Conservation (phyloP, 2,329 filamentous ascomycete genomes). For the Cordyceps pruinosa region DNA sequence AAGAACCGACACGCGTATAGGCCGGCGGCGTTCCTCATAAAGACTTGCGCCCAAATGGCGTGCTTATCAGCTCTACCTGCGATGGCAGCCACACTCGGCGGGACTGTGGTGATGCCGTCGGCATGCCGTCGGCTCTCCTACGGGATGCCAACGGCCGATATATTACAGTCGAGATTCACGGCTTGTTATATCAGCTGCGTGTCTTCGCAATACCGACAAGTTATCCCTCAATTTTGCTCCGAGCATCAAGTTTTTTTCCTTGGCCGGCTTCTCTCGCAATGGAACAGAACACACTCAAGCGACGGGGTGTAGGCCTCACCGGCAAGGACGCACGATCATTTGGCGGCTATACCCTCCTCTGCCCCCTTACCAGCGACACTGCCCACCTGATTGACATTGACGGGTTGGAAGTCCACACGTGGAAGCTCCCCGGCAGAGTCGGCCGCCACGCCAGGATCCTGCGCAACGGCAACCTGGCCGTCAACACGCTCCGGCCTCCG, state of each 20-base stretch:
- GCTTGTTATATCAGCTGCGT: neutral
- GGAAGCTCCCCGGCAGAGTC: conserved; percentile 24
- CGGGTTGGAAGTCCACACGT: conserved; percentile 22
- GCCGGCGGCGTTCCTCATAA: conserved; percentile 19
- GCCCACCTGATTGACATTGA: conserved; percentile 24
- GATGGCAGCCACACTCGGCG: conserved; percentile 9
- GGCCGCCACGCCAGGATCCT: conserved; percentile 23
- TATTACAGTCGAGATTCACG: neutral
- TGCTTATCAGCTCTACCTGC: conserved; percentile 17
- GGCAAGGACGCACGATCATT: conserved; percentile 22
- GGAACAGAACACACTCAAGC: conserved; percentile 26
- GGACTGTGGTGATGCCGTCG: conserved; percentile 16
- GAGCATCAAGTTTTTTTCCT: neutral
- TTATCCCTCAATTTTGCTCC: neutral
- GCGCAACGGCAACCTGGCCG: conserved; percentile 23
- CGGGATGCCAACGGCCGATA: neutral
- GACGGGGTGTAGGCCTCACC: conserved; percentile 22
- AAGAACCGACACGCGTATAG: conserved; percentile 24
- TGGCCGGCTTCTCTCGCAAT: neutral
- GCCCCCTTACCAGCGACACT: conserved; percentile 21
- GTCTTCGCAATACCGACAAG: neutral
- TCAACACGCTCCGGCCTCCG: conserved; percentile 21
- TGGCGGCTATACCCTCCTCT: conserved; percentile 24
- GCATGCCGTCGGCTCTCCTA: conserved; percentile 13
- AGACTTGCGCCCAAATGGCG: conserved; percentile 23